Evolutionary conservation across 1,284 basidiomycete species (phyloP).

Genomic region (Pascua guehoae): DNA sequence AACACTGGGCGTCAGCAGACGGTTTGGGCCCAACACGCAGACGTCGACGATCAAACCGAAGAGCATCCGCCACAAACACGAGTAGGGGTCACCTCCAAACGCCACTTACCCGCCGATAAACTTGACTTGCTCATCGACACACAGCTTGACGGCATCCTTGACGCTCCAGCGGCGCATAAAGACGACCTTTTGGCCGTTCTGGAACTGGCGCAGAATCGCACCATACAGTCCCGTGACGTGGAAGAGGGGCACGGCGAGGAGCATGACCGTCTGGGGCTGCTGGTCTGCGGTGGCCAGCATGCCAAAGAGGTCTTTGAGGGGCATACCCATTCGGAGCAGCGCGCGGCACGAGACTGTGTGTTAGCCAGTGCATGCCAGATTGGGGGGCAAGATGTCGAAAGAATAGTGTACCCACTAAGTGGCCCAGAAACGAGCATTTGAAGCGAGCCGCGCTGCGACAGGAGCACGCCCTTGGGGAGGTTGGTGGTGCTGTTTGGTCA

Average conservation of each 20-base stretch:
- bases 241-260: slow-evolving; percentile 43
- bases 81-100: neutral
- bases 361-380: neutral
- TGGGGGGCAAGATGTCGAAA: no score
- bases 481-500: slow-evolving; percentile 32
- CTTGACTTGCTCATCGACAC: slow-evolving; percentile 27
- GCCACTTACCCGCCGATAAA: slow-evolving; percentile 37
- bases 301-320: slow-evolving; percentile 9
- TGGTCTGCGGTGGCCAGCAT: slow-evolving; percentile 1
- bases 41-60: neutral
- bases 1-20: slow-evolving; percentile 19
- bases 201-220: slow-evolving; percentile 29
- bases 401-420: no score
- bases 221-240: slow-evolving; percentile 45
- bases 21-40: slow-evolving; percentile 1
- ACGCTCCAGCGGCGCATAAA: slow-evolving; percentile 38
- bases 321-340: slow-evolving; percentile 34
- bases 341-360: slow-evolving; percentile 10
- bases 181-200: slow-evolving; percentile 34
- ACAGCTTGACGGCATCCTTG: slow-evolving; percentile 29
- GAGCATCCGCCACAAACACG: neutral
- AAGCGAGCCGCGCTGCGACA: slow-evolving; percentile 38
- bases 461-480: slow-evolving; percentile 37
- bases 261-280: neutral
- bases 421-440: no score